Percentiles rank a stretch among this genome's conserved stretches.
phyloP scores from a whole-genome alignment of 306 rosid species.

The Carpinus fangiana region DNA sequence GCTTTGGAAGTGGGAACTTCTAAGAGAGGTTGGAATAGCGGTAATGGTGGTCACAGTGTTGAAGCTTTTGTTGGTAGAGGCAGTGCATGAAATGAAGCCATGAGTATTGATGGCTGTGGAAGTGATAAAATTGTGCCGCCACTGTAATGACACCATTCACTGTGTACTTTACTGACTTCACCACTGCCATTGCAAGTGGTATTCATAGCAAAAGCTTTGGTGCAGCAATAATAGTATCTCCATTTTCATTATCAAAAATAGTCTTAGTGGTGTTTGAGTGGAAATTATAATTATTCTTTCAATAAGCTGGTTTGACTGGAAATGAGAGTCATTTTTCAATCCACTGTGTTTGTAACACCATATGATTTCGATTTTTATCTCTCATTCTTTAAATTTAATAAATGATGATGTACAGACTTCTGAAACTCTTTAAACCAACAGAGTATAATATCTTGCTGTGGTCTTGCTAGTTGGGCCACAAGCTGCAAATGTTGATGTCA shows the following conservation, averaged over 20 bases:
- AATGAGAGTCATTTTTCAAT: background rate
- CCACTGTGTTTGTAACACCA: background rate
- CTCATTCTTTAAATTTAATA: background rate
- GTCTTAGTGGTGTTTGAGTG: background rate
- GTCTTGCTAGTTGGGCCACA: conserved; percentile 10
- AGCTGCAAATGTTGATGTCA: conserved; percentile 2
- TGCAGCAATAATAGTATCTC: background rate
- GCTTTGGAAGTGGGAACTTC: background rate
- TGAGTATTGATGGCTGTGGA: background rate
- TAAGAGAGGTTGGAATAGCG: background rate
- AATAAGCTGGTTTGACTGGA: background rate
- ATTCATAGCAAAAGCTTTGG: background rate
- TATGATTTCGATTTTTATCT: conserved; percentile 10
- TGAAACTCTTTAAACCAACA: conserved; percentile 8
- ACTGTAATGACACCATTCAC: background rate
- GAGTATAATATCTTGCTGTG: conserved; percentile 2
- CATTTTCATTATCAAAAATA: background rate
- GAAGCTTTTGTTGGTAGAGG: background rate
- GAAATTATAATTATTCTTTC: background rate
- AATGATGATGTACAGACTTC: background rate
- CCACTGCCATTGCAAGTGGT: background rate
- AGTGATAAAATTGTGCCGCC: background rate
- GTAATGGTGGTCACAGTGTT: background rate
- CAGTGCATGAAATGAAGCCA: background rate
- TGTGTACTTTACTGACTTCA: background rate